Evolutionary conservation across 116 monocot genomes (phyloP), one percentile per base, ranked within the genome.

Genomic region (Zostera marina): DNA sequence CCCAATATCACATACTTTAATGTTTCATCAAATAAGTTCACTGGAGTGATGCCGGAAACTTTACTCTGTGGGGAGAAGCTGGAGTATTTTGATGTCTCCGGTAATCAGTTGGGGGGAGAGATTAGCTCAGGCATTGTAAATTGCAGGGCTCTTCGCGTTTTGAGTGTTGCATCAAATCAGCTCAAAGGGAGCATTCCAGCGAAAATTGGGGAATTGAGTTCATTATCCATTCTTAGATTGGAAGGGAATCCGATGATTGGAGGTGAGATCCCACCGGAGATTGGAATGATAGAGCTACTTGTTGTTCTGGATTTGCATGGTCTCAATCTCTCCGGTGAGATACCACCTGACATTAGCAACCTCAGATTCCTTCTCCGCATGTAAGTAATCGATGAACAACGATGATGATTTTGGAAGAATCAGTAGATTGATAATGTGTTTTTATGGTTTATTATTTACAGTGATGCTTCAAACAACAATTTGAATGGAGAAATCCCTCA

Each of bases 1-100:
- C 54, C 42, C 24, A 99, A 86, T 46, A 65, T 99, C 63, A 83
- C 67, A 52, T 87, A 86, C 57, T 81, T 99, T 61, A 87, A 99
- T 45, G 61, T 61, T 9, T 99, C 98, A 0, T 73, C 49, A 60
- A 99, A 99, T 60, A 24, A 53, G 0, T 87, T 99, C 54, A 25
- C 44, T 3, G 98, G 86, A 0, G 63, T 62, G 44, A 66, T 89
- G 52, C 79, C 82, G 7, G 72, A 63, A 42, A 58, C 75, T 8
- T 44, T 56, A 4, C 22, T 53, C 13, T 99, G 98, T 25, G 66
- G 83, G 24, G 66, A 60, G 38, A 66, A 65, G 21, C 25, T 99
- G 68, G 70, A 52, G 26, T 75, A 41, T 54, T 42, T 99, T 7
- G 98, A 99, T 49, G 71, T 64, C 25, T 83, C 90, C 8, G 66